Percentiles rank a stretch among this genome's conserved stretches.
Conservation (phyloP, 2,329 filamentous ascomycete genomes). For the Dothiorella sarmentorum region DNA sequence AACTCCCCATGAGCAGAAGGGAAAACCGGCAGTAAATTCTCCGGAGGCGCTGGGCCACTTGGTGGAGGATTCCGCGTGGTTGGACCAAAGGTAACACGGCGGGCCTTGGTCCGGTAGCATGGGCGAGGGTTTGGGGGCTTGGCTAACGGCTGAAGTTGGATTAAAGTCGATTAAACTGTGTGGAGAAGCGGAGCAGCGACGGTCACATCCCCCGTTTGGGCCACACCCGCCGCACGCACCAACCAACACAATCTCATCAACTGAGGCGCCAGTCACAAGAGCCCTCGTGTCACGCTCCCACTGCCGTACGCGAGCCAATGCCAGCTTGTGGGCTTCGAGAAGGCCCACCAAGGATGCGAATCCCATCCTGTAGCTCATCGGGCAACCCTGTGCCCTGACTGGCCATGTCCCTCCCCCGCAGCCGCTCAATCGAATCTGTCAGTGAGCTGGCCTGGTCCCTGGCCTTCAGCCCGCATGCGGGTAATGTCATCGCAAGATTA, state of each 20-base stretch:
- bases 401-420: background rate
- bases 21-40: background rate
- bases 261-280: constrained; percentile 10
- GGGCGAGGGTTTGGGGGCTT: background rate
- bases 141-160: constrained; percentile 7
- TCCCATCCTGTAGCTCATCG: background rate
- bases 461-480: background rate
- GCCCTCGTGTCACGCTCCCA: background rate
- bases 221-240: background rate
- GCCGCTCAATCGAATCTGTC: background rate
- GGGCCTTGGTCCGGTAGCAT: background rate
- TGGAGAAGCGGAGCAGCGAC: constrained; percentile 8
- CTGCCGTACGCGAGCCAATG: background rate
- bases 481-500: background rate
- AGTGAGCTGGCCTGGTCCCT: background rate
- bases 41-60: background rate
- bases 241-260: background rate
- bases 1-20: too few relatives aligned
- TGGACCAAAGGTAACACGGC: background rate
- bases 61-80: background rate
- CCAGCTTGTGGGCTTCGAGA: background rate
- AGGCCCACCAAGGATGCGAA: background rate
- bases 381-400: background rate
- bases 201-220: constrained; percentile 4
- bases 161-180: constrained; percentile 3